Evolutionary conservation across 2,329 filamentous ascomycete genomes (phyloP), one percentile per base, ranked within the genome.

Genomic region (Pseudovirgaria hyperparasitica): DNA sequence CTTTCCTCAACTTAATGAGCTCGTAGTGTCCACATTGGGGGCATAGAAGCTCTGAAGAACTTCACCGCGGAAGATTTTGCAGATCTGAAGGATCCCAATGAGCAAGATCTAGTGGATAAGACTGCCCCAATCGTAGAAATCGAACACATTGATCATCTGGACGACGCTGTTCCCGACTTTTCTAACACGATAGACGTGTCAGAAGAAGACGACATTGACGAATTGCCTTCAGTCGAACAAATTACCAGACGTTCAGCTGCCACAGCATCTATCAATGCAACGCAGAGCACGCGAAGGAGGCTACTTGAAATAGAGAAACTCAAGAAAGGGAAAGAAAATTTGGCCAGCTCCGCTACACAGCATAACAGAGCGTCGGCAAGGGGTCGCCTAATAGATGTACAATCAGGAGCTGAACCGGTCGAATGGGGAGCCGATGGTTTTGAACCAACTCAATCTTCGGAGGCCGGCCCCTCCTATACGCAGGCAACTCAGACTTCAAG

Each of bases 381-480:
- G 45, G 5, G 49, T 62, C 21, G n/a, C n/a, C n/a, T n/a, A n/a
- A 51, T 60, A 18, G 57, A 60, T 16, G 50, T 40, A 9, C 61
- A 63, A 28, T 23, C 37, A 1, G 46, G 44, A 26, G 58, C 56
- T 6, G 34, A 43, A 14, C 45, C 52, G 9, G 39, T 62, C 9
- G 42, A 46, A 6, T 62, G 54, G 28, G 52, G 51, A n/a, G n/a
- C n/a, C 5, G 51, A 54, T 9, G 49, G 43, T 5, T 50, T 52
- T 15, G 39, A 53, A 11, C 38, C 41, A 11, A 42, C 36, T 17
- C 43, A 48, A 26, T 25, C 34, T 10, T 41, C 41, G 3, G 42
- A 42, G 5, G 40, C 16, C 4, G 34, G 3, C 42, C 40, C 25
- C 27, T 5, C 44, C 41, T 2, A 40, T 29, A n/a, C 39, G 20